phyloP scores from a whole-genome alignment of 805 yeast genomes.

The Wickerhamomyces alni region DNA sequence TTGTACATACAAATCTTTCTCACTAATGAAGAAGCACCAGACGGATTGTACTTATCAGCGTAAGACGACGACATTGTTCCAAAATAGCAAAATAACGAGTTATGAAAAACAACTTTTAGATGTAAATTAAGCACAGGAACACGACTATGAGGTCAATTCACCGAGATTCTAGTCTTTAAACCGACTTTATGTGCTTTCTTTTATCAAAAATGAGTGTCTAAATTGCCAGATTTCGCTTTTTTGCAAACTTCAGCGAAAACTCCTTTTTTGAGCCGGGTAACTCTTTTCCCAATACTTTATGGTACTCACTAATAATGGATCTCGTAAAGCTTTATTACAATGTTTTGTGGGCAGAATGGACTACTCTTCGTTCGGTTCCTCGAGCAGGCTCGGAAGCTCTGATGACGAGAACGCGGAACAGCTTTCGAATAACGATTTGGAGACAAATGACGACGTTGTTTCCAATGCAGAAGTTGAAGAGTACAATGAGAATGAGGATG shows the following conservation, averaged over 20 bases:
- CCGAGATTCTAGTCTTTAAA: slow-evolving; percentile 4
- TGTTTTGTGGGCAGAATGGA: neutral
- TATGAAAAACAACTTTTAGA: neutral
- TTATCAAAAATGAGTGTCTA: too few relatives aligned
- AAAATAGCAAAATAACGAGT: slow-evolving; percentile 3
- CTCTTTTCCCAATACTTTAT: too few relatives aligned
- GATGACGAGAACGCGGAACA: neutral
- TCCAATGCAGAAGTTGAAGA: too few relatives aligned
- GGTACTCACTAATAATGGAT: too few relatives aligned
- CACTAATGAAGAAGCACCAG: slow-evolving; percentile 26
- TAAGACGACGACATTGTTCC: slow-evolving; percentile 7
- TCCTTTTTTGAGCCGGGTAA: neutral
- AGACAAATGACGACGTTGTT: neutral
- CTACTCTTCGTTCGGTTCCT: neutral
- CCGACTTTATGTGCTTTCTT: too few relatives aligned
- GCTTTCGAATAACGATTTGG: neutral
- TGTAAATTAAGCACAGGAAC: too few relatives aligned
- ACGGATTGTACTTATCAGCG: slow-evolving; percentile 19
- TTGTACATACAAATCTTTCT: slow-evolving; percentile 35
- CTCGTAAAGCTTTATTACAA: too few relatives aligned
- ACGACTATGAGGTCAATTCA: too few relatives aligned
- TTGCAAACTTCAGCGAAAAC: neutral
- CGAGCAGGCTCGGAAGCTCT: neutral
- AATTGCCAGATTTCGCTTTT: neutral
- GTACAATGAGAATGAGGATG: slow-evolving; percentile 33